Percentiles rank a stretch among this genome's conserved stretches.
Evolutionary conservation across 208 protist species (phyloP).

Genomic region (Leishmania braziliensis): DNA sequence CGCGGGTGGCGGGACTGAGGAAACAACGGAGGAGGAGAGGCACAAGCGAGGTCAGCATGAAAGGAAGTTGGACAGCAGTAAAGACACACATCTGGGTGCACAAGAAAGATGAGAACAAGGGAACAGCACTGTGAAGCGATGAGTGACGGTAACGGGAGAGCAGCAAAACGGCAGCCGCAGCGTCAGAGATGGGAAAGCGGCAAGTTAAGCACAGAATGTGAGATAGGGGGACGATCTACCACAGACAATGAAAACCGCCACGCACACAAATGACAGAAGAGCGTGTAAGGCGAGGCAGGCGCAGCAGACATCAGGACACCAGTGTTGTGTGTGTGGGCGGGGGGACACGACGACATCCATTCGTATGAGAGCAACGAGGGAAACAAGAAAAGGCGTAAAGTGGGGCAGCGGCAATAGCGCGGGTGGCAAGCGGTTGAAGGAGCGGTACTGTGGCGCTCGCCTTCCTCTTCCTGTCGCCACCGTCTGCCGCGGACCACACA

Average conservation of each 20-base stretch:
- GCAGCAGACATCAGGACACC: not conserved
- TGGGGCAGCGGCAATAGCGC: not conserved
- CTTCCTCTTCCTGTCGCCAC: not conserved
- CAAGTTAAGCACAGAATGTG: not conserved
- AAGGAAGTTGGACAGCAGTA: not conserved
- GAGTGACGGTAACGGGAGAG: not conserved
- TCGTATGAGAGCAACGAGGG: not conserved
- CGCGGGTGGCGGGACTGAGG: no score
- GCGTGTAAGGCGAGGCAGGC: not conserved
- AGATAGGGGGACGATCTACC: not conserved
- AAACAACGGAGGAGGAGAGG: not conserved
- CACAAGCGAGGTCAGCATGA: not conserved
- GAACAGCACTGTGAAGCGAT: not conserved
- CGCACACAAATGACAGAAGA: not conserved
- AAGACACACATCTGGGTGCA: no score
- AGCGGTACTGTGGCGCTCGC: not conserved
- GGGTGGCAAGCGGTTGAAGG: not conserved
- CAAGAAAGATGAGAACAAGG: not conserved
- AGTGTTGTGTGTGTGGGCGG: not conserved
- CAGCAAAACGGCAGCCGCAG: not conserved
- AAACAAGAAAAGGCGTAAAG: not conserved
- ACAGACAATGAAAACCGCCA: no score
- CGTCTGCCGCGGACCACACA: not conserved
- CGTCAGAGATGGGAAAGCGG: not conserved
- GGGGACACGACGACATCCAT: not conserved